Base-by-base conservation (phyloP, 192 early-diverging fungal genomes). In the Dimargaris xerosporica region DNA sequence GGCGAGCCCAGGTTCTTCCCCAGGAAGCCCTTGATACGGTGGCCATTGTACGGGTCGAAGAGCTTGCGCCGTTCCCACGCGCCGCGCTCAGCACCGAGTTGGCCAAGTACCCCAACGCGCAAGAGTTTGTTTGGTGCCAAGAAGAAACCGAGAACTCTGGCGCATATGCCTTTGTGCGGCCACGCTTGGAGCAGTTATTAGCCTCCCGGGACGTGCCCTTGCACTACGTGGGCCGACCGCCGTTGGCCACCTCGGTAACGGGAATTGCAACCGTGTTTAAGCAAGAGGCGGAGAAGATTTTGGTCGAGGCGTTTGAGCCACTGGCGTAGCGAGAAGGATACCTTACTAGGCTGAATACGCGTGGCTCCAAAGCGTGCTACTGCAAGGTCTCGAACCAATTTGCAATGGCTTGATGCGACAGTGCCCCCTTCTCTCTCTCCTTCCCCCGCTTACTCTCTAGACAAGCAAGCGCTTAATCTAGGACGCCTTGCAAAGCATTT, bases 131-230 rank as follows among this genome's bases (percentile, higher is more conserved):
- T 7, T 90, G 85, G 84, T 86, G 82, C 66, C 87, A 89, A 67
- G 95, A 98, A 68, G 95, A 98, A 66, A 92, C 91, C 31, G 86
- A 95, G 75, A 98, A 98, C 64, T 82, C 86, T 44, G 95, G 95
- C 21, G 84, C 82, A 16, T 96, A 86, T 67, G 72, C 85, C 1
- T 98, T 90, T 78, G 82, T 94, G 63, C 85, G 79, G 64, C 95
- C 91, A 28, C 78, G 95, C 47, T 71, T 97, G 61, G 75, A 79
- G 64, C 82, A 87, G 43, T 54, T 94, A 30, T 59, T 96, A 26
- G n/a, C n/a, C n/a, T 87, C 91, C 44, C 51, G 63, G 28, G 65
- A 64, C 10, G 46, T 63, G 30, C 39, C 66, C 21, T 56, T 89
- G 21, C 62, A 68, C 31, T 94, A 91, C 68, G 75, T 91, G 67